Conservation (phyloP, 2,329 filamentous ascomycete species). For the Apiospora aurea region DNA sequence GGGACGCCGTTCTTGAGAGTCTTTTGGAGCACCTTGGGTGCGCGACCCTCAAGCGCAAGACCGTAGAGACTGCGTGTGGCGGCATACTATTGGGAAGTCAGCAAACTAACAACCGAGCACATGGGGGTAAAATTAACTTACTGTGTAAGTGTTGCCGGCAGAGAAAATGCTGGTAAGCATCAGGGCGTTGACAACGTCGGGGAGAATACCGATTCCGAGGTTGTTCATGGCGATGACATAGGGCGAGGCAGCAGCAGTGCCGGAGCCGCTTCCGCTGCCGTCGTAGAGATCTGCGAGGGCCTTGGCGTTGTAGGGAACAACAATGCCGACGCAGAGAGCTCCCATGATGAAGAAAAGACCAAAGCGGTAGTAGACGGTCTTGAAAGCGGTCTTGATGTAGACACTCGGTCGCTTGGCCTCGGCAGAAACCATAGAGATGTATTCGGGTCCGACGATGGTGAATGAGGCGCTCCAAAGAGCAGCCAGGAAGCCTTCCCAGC, state of each 20-base stretch:
- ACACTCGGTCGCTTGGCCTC: constrained; percentile 63
- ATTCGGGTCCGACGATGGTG: constrained; percentile 66
- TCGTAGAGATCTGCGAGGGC: constrained; percentile 53
- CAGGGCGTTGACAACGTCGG: constrained; percentile 65
- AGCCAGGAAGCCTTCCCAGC: constrained; percentile 67
- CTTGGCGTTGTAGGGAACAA: constrained; percentile 67
- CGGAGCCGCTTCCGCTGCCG: constrained; percentile 23
- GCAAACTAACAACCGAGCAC: constrained; percentile 13
- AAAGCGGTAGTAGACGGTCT: constrained; percentile 68
- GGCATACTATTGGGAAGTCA: constrained; percentile 47
- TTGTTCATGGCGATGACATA: constrained; percentile 61
- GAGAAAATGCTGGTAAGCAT: constrained; percentile 63
- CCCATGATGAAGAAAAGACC: constrained; percentile 70
- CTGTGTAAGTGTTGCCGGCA: constrained; percentile 64
- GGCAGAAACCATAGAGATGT: constrained; percentile 53
- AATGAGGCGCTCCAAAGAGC: constrained; percentile 61
- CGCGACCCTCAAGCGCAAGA: constrained; percentile 60
- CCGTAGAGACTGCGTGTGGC: constrained; percentile 65
- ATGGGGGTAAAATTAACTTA: neutral
- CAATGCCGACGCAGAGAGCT: constrained; percentile 66
- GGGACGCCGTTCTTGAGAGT: constrained; percentile 65
- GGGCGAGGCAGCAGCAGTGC: constrained; percentile 57
- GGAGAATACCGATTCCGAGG: constrained; percentile 56
- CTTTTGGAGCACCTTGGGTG: constrained; percentile 54
- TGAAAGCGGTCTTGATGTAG: constrained; percentile 66